Evolutionary conservation across 2,329 filamentous ascomycete genomes (phyloP), one percentile per base, ranked within the genome.

Genomic region (Bipolaris gigantea): DNA sequence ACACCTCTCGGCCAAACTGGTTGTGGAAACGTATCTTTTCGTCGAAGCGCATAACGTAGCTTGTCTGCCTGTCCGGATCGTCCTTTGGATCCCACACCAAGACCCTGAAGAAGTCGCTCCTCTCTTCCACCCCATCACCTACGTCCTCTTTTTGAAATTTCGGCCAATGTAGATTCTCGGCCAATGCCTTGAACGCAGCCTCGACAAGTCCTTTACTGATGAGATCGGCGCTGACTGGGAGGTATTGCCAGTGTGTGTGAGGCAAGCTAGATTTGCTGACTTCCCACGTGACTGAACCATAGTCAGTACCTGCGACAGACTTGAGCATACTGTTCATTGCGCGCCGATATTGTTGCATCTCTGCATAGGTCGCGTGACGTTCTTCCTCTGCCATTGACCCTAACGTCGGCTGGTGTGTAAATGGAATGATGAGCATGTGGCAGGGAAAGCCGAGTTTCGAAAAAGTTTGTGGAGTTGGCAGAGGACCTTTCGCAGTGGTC

Each of bases 241-340:
- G 78, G 63, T 95, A 89, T 75, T 99, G 95, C 94, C 92, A 97
- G 69, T 97, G 93, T 1, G 88, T 82, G 71, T 99, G 94, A 51
- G 97, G 86, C 50, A 94, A 91, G 47, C 84, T 83, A 4, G 81
- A 81, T 46, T 92, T 87, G 70, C 87, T 93, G 65, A 99, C 92
- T 76, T 97, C 94, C 86, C 91, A 99, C 0, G 91, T 94, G 1
- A 97, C 89, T 2, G 87, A 84, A 15, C 93, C 94, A 1, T 97
- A 84, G 59, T 83, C 82, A 58, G 83, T 73, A 13, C 64, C 69
- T 38, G 77, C 67, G 76, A 71, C 69, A 21, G 76, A 72, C 44
- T 72, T 74, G 11, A 97, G 80, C 89, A 97, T 96, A 41, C 80
- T 81, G 69, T 96, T 91, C 43, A 97, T 80, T 0, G 89, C 80